Percentiles rank a stretch among this genome's conserved stretches.
These are phyloP conservation scores for Pseudogymnoascus sp. DNA, from an alignment of 2,329 filamentous ascomycete genomes.

Conservation along the genomic window DNA sequence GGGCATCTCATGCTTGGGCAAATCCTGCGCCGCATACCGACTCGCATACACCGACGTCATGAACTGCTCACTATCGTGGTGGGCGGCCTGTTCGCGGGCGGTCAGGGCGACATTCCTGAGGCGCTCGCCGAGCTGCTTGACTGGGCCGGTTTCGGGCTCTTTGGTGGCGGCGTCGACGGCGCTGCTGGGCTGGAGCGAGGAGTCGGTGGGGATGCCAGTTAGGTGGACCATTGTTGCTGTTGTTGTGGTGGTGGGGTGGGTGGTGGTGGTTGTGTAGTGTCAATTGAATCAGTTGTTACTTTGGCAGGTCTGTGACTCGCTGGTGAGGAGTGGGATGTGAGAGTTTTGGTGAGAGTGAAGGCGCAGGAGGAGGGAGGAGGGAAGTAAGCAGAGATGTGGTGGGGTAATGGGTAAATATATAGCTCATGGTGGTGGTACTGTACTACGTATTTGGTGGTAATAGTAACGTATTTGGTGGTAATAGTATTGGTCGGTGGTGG, in stretches of 20 bases:
- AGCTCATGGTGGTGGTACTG: not conserved
- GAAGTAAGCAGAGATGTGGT: not conserved
- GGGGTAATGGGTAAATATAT: not conserved
- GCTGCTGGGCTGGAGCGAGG: constrained; percentile 20
- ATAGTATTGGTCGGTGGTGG: too few relatives aligned
- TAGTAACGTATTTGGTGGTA: too few relatives aligned
- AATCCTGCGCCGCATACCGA: constrained; percentile 68
- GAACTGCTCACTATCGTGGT: constrained; percentile 12
- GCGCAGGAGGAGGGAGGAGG: not conserved
- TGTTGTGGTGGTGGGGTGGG: not conserved
- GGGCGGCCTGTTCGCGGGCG: not conserved
- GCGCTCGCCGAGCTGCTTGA: constrained; percentile 29
- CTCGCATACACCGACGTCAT: constrained; percentile 66
- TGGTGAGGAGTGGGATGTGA: not conserved
- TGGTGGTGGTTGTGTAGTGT: not conserved
- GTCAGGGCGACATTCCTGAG: constrained; percentile 39
- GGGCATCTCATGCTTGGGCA: constrained; percentile 80
- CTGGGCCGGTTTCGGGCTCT: constrained; percentile 9
- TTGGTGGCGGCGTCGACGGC: constrained; percentile 29
- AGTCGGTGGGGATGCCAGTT: constrained; percentile 30
- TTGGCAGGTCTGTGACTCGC: not conserved
- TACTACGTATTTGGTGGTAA: not conserved
- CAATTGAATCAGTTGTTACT: not conserved
- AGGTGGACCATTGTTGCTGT: constrained; percentile 42
- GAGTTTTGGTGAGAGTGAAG: not conserved